Conservation (phyloP, 305 asterid genomes). For the Fraxinus latifolia region DNA sequence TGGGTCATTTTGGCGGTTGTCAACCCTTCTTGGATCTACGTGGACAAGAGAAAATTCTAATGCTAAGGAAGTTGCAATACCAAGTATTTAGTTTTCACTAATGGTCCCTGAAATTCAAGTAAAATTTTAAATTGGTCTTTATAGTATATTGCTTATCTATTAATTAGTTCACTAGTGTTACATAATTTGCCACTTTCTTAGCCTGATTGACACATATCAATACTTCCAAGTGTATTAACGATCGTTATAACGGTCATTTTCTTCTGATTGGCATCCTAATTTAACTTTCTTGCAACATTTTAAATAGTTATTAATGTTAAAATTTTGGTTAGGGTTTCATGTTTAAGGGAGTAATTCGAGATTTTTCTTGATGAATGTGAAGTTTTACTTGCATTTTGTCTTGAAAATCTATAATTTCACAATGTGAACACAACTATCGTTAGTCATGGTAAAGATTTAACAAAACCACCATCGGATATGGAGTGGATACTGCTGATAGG, state of each 20-base stretch:
- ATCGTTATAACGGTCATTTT: not conserved
- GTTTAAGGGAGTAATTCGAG: not conserved
- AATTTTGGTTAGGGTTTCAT: not conserved
- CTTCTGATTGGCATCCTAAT: not conserved
- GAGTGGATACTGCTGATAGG: not conserved
- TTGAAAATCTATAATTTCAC: not conserved
- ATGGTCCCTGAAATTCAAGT: not conserved
- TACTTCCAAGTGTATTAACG: not conserved
- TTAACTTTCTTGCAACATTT: not conserved
- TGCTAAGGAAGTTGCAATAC: not conserved
- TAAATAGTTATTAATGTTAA: not conserved
- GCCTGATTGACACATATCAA: not conserved
- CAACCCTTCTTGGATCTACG: constrained; percentile 21
- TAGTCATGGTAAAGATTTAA: not conserved
- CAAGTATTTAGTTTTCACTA: not conserved
- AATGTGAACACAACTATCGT: not conserved
- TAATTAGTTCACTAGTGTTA: not conserved
- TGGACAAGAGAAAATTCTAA: not conserved
- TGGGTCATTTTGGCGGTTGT: constrained; percentile 60
- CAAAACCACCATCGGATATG: not conserved
- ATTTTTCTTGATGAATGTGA: not conserved
- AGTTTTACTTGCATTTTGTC: not conserved
- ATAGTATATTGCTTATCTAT: not conserved
- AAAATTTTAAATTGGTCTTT: not conserved
- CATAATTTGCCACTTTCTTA: not conserved